These are phyloP conservation scores for Olyra latifolia DNA, from an alignment of 176 grass and related monocot species.

Conservation along the genomic window DNA sequence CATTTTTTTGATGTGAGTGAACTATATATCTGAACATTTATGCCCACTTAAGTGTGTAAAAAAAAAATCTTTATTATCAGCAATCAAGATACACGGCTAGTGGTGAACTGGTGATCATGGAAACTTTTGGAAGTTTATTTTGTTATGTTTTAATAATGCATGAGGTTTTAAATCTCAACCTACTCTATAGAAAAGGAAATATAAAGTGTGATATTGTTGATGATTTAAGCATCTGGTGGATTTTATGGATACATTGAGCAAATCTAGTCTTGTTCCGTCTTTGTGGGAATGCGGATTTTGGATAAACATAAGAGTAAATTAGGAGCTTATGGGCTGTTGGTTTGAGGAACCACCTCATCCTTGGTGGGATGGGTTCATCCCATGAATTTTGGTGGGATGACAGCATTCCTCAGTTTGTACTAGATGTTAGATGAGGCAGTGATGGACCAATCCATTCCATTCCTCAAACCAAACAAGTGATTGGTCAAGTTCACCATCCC, in stretches of 20 bases:
- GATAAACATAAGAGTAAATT: background rate
- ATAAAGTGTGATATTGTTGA: background rate
- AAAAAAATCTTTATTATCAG: background rate
- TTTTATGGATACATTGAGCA: background rate
- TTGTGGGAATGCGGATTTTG: background rate
- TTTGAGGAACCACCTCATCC: too few species aligned
- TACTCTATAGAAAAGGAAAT: background rate
- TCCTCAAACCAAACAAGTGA: too few species aligned
- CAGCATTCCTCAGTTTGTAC: too few species aligned
- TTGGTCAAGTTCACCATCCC: too few species aligned
- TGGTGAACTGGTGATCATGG: background rate
- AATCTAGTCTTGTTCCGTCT: background rate
- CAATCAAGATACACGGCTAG: background rate
- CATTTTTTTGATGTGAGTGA: slow-evolving; percentile 98
- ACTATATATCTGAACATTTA: slow-evolving; percentile 3
- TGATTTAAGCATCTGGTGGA: background rate
- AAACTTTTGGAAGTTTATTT: background rate
- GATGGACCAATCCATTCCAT: too few species aligned
- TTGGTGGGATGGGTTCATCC: too few species aligned
- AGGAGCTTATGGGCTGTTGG: background rate
- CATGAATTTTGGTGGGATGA: too few species aligned
- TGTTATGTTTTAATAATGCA: background rate
- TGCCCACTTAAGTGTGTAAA: background rate
- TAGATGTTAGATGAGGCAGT: too few species aligned
- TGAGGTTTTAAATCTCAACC: background rate